Percentiles rank a stretch among this genome's conserved stretches.
Conservation (phyloP, 2,329 filamentous ascomycete genomes). For the Apiospora sp. region DNA sequence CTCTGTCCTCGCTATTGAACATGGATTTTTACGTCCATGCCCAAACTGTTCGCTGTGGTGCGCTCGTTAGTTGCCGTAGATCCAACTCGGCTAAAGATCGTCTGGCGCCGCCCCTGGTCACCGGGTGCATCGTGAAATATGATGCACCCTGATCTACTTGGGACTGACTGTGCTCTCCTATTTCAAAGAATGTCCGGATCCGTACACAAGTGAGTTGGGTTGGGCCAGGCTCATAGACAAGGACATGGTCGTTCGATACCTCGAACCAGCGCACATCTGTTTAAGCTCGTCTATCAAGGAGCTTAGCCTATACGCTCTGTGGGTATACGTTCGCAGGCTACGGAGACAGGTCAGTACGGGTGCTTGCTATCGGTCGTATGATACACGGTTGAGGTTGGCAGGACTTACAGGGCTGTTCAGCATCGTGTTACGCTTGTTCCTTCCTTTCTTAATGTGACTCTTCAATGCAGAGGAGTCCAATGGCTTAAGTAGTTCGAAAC, state of each 20-base stretch:
- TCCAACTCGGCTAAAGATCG: slow-evolving; percentile 21
- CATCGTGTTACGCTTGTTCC: slow-evolving; percentile 93
- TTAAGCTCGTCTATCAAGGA: slow-evolving; percentile 26
- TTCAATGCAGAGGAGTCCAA: slow-evolving; percentile 95
- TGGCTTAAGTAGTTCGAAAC: slow-evolving; percentile 95
- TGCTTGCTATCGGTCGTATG: not conserved
- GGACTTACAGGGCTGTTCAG: slow-evolving; percentile 90
- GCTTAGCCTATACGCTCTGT: slow-evolving; percentile 57
- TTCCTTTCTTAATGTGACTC: slow-evolving; percentile 98
- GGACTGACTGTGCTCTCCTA: slow-evolving; percentile 17
- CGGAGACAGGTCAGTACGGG: slow-evolving; percentile 26
- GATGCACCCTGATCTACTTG: slow-evolving; percentile 1
- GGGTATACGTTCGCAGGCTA: slow-evolving; percentile 64
- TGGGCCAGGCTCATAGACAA: slow-evolving; percentile 3
- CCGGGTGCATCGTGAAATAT: not conserved
- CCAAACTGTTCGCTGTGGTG: slow-evolving; percentile 18
- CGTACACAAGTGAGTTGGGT: slow-evolving; percentile 2
- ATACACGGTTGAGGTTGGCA: not conserved
- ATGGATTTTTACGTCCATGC: slow-evolving; percentile 21
- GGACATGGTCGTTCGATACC: not conserved
- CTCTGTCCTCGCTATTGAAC: slow-evolving; percentile 5
- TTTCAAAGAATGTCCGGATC: slow-evolving; percentile 21
- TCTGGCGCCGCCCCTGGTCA: slow-evolving; percentile 14
- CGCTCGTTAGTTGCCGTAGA: slow-evolving; percentile 12
- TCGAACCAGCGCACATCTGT: slow-evolving; percentile 19